These are phyloP conservation scores for Dactylellina sp. DNA, from an alignment of 2,329 filamentous ascomycete species.

Conservation along the genomic window DNA sequence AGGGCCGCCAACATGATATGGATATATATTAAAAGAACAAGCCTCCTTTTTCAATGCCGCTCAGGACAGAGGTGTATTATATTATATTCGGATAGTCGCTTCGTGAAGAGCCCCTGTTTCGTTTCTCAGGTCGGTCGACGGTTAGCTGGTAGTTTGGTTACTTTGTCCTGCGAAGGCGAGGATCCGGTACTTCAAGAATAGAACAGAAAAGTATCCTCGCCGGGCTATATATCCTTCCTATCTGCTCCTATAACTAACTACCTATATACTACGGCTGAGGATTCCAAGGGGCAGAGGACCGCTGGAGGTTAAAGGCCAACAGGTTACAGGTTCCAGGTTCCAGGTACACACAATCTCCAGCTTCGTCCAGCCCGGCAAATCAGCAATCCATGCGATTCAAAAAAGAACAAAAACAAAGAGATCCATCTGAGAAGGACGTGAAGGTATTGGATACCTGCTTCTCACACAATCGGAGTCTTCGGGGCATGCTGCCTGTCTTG, in stretches of 20 bases:
- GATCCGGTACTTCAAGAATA: not conserved
- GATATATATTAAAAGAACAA: not conserved
- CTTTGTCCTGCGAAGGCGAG: no score
- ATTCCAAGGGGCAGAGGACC: no score
- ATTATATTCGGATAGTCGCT: not conserved
- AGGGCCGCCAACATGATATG: slow-evolving; percentile 24
- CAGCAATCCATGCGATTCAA: no score
- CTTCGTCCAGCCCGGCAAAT: slow-evolving; percentile 14
- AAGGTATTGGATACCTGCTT: slow-evolving; percentile 47
- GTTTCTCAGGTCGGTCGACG: not conserved
- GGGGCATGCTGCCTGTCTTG: slow-evolving; percentile 53
- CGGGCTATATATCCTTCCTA: not conserved
- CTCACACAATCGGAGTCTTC: slow-evolving; percentile 43
- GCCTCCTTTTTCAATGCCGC: no score
- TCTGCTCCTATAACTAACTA: no score
- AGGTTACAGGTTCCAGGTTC: no score
- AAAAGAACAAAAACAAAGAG: slow-evolving; percentile 8
- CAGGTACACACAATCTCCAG: no score
- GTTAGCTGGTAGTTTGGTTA: not conserved
- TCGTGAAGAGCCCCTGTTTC: slow-evolving; percentile 14
- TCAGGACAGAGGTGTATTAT: no score
- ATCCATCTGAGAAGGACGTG: slow-evolving; percentile 7
- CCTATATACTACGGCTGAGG: not conserved
- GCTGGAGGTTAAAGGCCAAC: no score
- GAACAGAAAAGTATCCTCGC: no score